Base-by-base conservation (phyloP, 805 yeast genomes). In the Schizosaccharomyces japonicus region DNA sequence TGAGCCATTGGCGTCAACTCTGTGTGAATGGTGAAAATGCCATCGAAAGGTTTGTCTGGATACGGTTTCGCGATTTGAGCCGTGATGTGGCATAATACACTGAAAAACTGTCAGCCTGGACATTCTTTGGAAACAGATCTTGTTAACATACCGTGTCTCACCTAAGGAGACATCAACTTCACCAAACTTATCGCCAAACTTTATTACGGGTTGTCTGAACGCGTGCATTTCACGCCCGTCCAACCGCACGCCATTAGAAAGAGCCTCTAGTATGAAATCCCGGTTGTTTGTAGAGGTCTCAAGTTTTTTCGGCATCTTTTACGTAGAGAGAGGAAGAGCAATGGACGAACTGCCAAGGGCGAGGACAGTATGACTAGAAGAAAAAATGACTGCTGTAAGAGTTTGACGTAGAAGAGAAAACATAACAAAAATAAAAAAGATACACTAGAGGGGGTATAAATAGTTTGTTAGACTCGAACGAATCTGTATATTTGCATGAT, bases 41-140 rank as follows among this genome's bases (percentile, higher is more conserved):
- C 98, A 61, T 90, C 98, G 58, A 82, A 87, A 0, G 95, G 95
- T 48, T 94, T 69, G 54, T 85, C 93, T 46, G 83, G 94, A 52
- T 70, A 78, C 0, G 98, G 98, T 50, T 73, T 71, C 3, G 73
- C 69, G 11, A 90, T 75, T 47, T 74, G 77, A 8, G 92, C 79
- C 15, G 84, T 74, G 4, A 87, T 76, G 49, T 81, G 68, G 3
- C 74, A 83, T 1, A 77, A 69, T 8, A 81, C 71, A 54, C 72
- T 61, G 21, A n/a, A 33, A 6, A 27, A 11, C 11, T 45, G 26
- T 30, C 27, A 28, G 25, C 28, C 3, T 27, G 39, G 57, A 33
- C 60, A 62, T 0, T 61, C 60, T 50, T 59, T 17, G 1, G n/a
- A 34, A 48, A 8, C 36, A 5, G 5, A 17, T 21, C 3, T 7